Conservation (phyloP, 2,329 filamentous ascomycete species). For the Scytalidium lignicola region DNA sequence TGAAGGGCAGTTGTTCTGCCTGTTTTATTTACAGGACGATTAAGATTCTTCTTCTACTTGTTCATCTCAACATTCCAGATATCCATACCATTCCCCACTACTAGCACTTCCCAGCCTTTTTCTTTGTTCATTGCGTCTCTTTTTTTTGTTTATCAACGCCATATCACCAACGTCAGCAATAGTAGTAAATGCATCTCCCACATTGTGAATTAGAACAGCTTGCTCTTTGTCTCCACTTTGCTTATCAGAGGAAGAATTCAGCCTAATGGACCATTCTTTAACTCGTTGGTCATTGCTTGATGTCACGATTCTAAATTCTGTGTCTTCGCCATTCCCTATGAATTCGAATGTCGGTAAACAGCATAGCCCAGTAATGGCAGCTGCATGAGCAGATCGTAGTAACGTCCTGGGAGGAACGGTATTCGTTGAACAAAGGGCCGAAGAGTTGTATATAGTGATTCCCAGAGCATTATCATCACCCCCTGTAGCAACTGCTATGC, state of each 20-base stretch:
- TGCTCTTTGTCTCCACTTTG: constrained; percentile 10
- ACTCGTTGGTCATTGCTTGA: constrained; percentile 58
- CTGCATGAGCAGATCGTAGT: constrained; percentile 60
- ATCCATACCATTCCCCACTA: constrained; percentile 30
- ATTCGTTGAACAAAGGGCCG: neutral
- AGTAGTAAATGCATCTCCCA: constrained; percentile 51
- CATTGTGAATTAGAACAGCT: constrained; percentile 30
- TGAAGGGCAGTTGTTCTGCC: too few relatives aligned
- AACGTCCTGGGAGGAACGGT: constrained; percentile 19
- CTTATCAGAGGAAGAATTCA: neutral
- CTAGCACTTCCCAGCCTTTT: constrained; percentile 15
- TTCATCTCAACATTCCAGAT: constrained; percentile 16
- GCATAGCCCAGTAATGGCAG: constrained; percentile 58
- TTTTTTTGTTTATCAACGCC: constrained; percentile 13
- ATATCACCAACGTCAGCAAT: constrained; percentile 55
- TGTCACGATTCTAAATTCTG: constrained; percentile 33
- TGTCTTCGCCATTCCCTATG: neutral
- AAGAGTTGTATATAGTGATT: constrained; percentile 39
- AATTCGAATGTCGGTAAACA: neutral
- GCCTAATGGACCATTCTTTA: constrained; percentile 44
- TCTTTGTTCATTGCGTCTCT: neutral
- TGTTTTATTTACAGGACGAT: too few relatives aligned
- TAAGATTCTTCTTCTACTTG: too few relatives aligned
- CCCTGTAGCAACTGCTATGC: constrained; percentile 60
- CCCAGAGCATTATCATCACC: constrained; percentile 85